Evolutionary conservation across 2,329 filamentous ascomycete species (phyloP), one percentile per base, ranked within the genome.

Genomic region (Exophiala calicioides): DNA sequence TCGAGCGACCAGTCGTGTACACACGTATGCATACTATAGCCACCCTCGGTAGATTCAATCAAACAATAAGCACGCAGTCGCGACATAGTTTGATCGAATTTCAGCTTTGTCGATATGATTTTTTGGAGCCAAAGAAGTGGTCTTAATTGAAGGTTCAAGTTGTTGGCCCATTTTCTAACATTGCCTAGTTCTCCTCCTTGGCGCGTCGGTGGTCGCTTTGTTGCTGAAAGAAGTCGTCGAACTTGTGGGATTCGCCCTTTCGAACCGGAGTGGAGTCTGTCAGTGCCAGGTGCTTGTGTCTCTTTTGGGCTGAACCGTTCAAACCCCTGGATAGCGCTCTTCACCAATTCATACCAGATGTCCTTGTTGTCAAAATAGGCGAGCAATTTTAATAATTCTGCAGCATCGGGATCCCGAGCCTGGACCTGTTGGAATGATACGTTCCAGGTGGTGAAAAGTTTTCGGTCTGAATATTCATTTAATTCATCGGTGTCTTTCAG

Each of bases 391-490:
- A 58, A 31, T 3, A 58, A 31, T n/a, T 55, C 51, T 9, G 55
- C 51, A 2, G 55, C 55, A 20, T 39, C n/a, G 7, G 51, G 51
- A 27, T 29, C 44, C 15, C 48, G 41, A 13, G 38, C 33, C 10
- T 23, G 32, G 12, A 58, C 44, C 15, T 55, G 54, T 18, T 55
- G 51, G 20, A 57, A 55, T 7, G 55, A 57, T 6, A 58, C 19
- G 37, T 46, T 49, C 54, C 54, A 58, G 4, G 54, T 55, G 12
- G 41, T 43, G 10, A 58, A 41, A 5, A 58, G 55, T 50, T 6
- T 52, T 15, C 49, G 51, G 44, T 10, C 26, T 39, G 7, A 19
- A 35, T 51, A 51, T 16, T 51, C 44, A 20, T 24, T 12, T 19
- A 51, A 26, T 13, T 34, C 31, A 34, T 12, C 31, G 10, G 13